Evolutionary conservation across 106 monocot genomes (phyloP), one percentile per base, ranked within the genome.

Genomic region (Dactylorhiza incarnata): DNA sequence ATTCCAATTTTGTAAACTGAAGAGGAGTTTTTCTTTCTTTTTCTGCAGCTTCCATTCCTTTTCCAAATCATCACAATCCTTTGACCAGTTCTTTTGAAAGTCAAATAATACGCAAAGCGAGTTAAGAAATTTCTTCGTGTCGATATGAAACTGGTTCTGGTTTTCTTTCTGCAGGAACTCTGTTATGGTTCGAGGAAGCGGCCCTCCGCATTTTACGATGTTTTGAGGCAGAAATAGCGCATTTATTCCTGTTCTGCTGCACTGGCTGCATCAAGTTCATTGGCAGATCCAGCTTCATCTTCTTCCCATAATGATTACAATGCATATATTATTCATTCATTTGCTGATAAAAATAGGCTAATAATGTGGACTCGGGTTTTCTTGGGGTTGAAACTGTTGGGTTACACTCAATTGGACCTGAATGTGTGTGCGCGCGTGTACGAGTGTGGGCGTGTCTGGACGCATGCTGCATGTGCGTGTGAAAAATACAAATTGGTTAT

Each of bases 161-260:
- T 37, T 71, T 72, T 72, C 12, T 22, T 4, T 5, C 73, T 78
- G 62, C 86, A 94, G 94, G 87, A 89, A 56, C 79, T 94, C 16
- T 91, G 85, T 80, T 75, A 59, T 23, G 56, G 77, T 16, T 78
- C 72, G 2, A 84, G 91, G 80, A 91, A 80, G 49, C 81, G 82
- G 78, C 94, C 94, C n/a, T 73, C 83, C 24, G 56, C 70, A 70
- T 94, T 89, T 77, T 86, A 88, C 65, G 85, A 94, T 79, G 49
- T 94, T 70, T 85, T 94, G 44, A 68, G 75, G 61, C 23, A 51
- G 11, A 69, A 59, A 14, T 74, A 67, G 49, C 29, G 12, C 29
- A 65, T 10, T 13, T 2, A 29, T 65, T 65, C 29, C 24, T 65
- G 65, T 3, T 65, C 26, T 59, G 58, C 58, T 0, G 58, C 58